Percentiles rank a stretch among this genome's conserved stretches.
Conservation (phyloP, 1,139 yeast genomes). For the Suhomyces chickasaworum region DNA sequence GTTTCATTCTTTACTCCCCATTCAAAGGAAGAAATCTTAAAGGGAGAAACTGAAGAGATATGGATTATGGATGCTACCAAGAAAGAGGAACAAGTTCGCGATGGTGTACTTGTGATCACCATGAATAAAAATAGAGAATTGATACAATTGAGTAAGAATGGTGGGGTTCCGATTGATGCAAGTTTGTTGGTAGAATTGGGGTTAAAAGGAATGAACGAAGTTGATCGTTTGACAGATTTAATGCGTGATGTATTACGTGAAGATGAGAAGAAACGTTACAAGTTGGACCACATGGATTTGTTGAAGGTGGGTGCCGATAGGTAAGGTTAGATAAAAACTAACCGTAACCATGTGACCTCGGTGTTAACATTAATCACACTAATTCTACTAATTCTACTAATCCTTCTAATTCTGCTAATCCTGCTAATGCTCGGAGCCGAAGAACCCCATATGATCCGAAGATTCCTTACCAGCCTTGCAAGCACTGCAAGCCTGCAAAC, state of each 20-base stretch:
- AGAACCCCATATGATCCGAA: too few relatives aligned
- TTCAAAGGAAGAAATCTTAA: slow-evolving; percentile 64
- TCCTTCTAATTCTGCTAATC: too few relatives aligned
- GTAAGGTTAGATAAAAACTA: too few relatives aligned
- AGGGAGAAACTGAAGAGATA: slow-evolving; percentile 63
- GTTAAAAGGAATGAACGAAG: slow-evolving; percentile 63
- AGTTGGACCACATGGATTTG: slow-evolving; percentile 31
- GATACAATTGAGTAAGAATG: slow-evolving; percentile 87
- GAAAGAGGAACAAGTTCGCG: slow-evolving; percentile 74
- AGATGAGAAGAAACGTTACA: slow-evolving; percentile 49
- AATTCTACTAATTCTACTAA: not conserved
- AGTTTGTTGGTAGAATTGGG: slow-evolving; percentile 67
- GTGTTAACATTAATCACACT: too few relatives aligned
- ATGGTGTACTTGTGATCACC: slow-evolving; percentile 82
- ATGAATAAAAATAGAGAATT: slow-evolving; percentile 87
- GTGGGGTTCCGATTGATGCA: slow-evolving; percentile 87
- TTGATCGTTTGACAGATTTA: slow-evolving; percentile 62
- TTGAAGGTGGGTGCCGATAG: slow-evolving; percentile 45
- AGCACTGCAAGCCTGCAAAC: too few relatives aligned
- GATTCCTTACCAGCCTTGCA: too few relatives aligned
- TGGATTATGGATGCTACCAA: slow-evolving; percentile 75
- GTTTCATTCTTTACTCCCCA: slow-evolving; percentile 78
- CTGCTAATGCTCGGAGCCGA: not conserved
- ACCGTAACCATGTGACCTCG: too few relatives aligned
- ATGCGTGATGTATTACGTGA: slow-evolving; percentile 58